Percentiles rank a stretch among this genome's conserved stretches.
These are phyloP conservation scores for Trypanosoma mega DNA, from an alignment of 208 protist genomes.

Conservation along the genomic window DNA sequence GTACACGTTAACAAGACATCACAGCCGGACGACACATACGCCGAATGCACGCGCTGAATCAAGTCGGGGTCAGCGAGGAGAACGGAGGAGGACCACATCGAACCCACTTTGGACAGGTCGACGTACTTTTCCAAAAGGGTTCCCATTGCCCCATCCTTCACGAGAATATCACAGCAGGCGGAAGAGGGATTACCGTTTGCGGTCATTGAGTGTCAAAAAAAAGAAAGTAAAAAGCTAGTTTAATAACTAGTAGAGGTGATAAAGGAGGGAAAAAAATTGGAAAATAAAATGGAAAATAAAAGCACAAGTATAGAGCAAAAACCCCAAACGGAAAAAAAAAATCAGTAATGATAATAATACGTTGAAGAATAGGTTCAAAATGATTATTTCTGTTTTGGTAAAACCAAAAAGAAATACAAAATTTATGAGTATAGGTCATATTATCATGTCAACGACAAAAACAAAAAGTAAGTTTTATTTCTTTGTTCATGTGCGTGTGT, in stretches of 20 bases:
- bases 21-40: constrained; percentile 14
- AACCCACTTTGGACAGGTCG: not conserved
- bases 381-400: too few species aligned
- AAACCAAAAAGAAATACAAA: too few species aligned
- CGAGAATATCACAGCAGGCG: not conserved
- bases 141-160: constrained; percentile 26
- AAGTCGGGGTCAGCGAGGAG: constrained; percentile 10
- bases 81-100: constrained; percentile 21
- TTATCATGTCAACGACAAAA: too few species aligned
- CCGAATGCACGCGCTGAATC: constrained; percentile 10
- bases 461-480: too few species aligned
- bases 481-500: too few species aligned
- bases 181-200: too few species aligned
- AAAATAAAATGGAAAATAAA: constrained; percentile 2
- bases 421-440: too few species aligned
- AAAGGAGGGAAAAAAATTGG: constrained; percentile 4
- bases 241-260: constrained; percentile 10
- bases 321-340: too few species aligned
- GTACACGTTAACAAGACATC: constrained; percentile 23
- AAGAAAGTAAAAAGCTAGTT: constrained; percentile 4
- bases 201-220: too few species aligned
- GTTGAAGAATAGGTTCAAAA: too few species aligned
- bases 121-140: constrained; percentile 13
- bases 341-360: too few species aligned
- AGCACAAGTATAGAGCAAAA: too few species aligned